phyloP scores from a whole-genome alignment of 257 asterid species.

The Nicotiana noctiflora region DNA sequence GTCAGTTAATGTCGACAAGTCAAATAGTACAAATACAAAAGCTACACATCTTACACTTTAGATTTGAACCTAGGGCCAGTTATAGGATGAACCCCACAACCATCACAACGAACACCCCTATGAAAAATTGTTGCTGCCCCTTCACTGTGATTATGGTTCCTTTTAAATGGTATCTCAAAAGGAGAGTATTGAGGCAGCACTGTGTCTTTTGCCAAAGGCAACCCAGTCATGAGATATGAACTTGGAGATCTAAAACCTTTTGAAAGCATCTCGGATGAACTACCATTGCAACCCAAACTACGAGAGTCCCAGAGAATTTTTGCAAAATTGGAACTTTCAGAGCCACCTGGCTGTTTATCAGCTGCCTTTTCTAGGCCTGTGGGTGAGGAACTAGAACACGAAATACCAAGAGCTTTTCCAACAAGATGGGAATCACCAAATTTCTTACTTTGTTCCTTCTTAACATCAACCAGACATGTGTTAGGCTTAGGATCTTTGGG shows the following conservation, averaged over 20 bases:
- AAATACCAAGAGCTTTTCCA: slow-evolving; percentile 9
- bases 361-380: neutral
- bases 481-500: neutral
- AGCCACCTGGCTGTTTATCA: neutral
- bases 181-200: slow-evolving; percentile 18
- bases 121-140: slow-evolving; percentile 38
- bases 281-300: too few relatives aligned
- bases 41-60: slow-evolving; percentile 48
- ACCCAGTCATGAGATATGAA: slow-evolving; percentile 15
- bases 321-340: too few relatives aligned
- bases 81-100: slow-evolving; percentile 77
- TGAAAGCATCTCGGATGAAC: neutral
- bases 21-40: neutral
- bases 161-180: slow-evolving; percentile 14
- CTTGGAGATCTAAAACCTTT: neutral
- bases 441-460: neutral
- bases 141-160: slow-evolving; percentile 26
- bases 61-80: slow-evolving; percentile 90
- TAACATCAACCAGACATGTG: neutral
- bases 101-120: slow-evolving; percentile 78
- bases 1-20: neutral
- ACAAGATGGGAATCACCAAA: slow-evolving; percentile 15
- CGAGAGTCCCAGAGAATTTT: too few relatives aligned
- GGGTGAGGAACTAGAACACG: neutral
- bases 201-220: slow-evolving; percentile 18